phyloP scores from a whole-genome alignment of 108 stramenopile genomes.

The Cyclotella distinguenda region DNA sequence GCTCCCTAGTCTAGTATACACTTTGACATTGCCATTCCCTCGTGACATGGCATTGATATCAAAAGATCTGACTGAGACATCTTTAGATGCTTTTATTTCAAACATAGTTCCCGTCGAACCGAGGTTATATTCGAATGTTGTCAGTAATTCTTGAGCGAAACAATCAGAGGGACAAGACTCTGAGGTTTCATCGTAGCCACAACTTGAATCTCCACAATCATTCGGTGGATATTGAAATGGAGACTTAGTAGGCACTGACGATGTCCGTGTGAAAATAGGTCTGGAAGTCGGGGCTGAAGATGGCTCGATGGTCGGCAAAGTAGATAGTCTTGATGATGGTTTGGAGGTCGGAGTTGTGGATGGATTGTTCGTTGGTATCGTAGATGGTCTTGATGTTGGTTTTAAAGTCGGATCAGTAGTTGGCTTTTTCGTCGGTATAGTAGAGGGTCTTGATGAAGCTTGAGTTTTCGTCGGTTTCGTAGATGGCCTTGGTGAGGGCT shows the following conservation, averaged over 20 bases:
- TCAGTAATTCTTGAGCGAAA: background rate
- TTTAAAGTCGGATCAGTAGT: background rate
- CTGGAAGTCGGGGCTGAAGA: no score
- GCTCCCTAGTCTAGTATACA: constrained; percentile 19
- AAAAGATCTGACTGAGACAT: constrained; percentile 3
- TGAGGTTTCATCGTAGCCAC: background rate
- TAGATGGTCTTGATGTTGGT: background rate
- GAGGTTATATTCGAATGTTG: background rate
- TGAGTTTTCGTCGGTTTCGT: background rate
- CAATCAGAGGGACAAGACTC: constrained; percentile 4
- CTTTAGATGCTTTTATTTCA: background rate
- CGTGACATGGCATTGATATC: background rate
- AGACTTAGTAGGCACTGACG: no score
- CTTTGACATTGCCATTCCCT: background rate
- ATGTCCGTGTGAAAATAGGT: no score
- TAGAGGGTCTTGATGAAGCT: background rate
- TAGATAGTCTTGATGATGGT: background rate
- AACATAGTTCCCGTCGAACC: constrained; percentile 15
- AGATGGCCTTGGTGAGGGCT: constrained; percentile 1
- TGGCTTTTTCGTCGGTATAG: background rate
- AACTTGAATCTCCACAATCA: background rate
- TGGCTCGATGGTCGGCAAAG: no score
- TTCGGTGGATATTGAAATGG: no score
- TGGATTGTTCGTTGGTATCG: background rate
- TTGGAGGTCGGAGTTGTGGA: background rate